phyloP scores from a whole-genome alignment of 2,329 filamentous ascomycete species.

The Fusarium sublunatum region DNA sequence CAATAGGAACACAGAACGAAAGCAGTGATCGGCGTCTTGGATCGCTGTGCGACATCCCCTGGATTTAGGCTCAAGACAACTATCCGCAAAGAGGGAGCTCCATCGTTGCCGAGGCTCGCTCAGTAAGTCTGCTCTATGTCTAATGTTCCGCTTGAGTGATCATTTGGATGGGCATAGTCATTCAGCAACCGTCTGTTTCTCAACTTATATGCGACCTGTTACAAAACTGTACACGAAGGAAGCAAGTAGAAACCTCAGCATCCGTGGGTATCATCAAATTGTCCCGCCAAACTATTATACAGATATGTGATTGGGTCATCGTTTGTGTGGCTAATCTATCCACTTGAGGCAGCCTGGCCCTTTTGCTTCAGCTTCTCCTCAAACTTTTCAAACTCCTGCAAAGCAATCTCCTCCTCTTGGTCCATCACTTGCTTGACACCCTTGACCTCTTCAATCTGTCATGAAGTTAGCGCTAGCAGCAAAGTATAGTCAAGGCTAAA shows the following conservation, averaged over 20 bases:
- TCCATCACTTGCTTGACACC: constrained; percentile 92
- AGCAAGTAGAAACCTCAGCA: constrained; percentile 12
- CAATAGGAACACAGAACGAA: constrained; percentile 6
- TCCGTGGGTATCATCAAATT: constrained; percentile 46
- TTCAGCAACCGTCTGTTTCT: background rate
- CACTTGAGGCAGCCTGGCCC: constrained; percentile 44
- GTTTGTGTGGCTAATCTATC: constrained; percentile 4
- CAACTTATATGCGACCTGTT: background rate
- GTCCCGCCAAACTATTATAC: constrained; percentile 42
- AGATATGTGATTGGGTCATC: constrained; percentile 14
- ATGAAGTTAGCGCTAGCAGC: constrained; percentile 43
- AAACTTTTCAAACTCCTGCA: constrained; percentile 92
- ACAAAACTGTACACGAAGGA: background rate
- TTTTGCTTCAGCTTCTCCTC: constrained; percentile 81
- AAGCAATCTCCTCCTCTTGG: constrained; percentile 87
- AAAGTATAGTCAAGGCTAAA: background rate
- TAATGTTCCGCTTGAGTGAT: background rate
- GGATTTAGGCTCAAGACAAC: background rate
- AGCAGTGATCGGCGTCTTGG: constrained; percentile 1
- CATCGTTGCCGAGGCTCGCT: background rate
- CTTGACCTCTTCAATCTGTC: constrained; percentile 92
- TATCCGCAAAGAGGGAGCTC: background rate
- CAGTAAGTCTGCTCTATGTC: background rate
- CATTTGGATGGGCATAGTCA: background rate
- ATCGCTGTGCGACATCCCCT: background rate